Percentiles rank a stretch among this genome's conserved stretches.
Conservation (phyloP, 1,139 yeast species). For the Yarrowia galli region DNA sequence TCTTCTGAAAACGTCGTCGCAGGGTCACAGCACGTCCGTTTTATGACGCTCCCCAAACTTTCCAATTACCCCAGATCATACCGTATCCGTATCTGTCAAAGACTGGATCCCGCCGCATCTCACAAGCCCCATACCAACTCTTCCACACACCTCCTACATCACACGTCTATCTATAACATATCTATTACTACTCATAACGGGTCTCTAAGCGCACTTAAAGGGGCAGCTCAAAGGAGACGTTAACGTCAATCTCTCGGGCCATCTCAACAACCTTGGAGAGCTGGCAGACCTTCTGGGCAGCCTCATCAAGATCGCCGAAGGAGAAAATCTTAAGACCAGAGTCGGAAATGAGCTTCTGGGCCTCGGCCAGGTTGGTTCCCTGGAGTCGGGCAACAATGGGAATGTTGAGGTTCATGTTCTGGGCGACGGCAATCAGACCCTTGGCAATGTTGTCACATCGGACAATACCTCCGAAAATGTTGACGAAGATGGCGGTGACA, state of each 20-base stretch:
- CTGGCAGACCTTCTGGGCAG: conserved; percentile 93
- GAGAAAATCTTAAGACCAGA: conserved; percentile 94
- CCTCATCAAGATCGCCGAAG: conserved; percentile 92
- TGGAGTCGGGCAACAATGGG: conserved; percentile 98
- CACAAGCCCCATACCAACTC: too few species aligned
- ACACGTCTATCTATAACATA: conserved; percentile 18
- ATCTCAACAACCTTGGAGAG: conserved; percentile 61
- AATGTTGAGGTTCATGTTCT: conserved; percentile 83
- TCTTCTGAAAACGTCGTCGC: too few species aligned
- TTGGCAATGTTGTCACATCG: conserved; percentile 98
- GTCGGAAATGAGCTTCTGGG: conserved; percentile 82
- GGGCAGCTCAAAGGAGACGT: conserved; percentile 59
- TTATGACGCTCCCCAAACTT: too few species aligned
- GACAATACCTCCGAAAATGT: conserved; percentile 99
- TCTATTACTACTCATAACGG: conserved; percentile 36
- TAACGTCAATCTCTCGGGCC: conserved; percentile 59
- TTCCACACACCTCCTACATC: too few species aligned
- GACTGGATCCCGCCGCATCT: too few species aligned
- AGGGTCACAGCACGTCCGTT: too few species aligned
- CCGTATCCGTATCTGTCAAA: too few species aligned
- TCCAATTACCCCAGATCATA: too few species aligned
- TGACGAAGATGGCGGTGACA: conserved; percentile 95
- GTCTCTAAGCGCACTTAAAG: conserved; percentile 46
- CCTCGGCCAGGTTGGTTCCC: conserved; percentile 94
- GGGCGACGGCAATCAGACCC: conserved; percentile 94